Evolutionary conservation across 2,329 filamentous ascomycete species (phyloP), one percentile per base, ranked within the genome.

Genomic region (Aspergillus pseudotamarii): DNA sequence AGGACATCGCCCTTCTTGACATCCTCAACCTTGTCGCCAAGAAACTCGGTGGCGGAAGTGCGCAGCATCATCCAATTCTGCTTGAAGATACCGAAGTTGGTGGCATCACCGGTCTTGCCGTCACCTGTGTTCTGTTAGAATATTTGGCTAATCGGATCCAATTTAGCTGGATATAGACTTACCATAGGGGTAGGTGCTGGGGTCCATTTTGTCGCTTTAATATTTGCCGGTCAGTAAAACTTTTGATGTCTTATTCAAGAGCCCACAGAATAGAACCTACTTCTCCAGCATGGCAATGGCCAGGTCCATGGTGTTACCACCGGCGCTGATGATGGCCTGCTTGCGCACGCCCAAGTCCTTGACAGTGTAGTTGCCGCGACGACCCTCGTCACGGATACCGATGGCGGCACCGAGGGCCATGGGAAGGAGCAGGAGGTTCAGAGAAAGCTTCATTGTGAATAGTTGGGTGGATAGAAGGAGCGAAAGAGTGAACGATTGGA

Each of bases 21-120:
- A 28, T 74, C 43, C 43, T 11, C 59, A 1, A 11, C 32, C 32
- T 57, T 65, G 61, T 73, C 51, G 6, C 71, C 72, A 8, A 57
- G 12, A 54, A 74, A 75, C 21, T 67, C 61, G 11, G 68, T 68
- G 14, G 69, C 69, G 54, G 70, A 77, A 16, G 64, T 62, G 19
- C 72, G 64, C 46, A 74, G 63, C 62, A 75, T 74, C 58, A 64
- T 67, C 72, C 72, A 74, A 56, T 75, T 75, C 60, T 75, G 73
- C 68, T 75, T 74, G 70, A 74, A 73, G 41, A 74, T 61, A 23
- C 72, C 72, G 48, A 74, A 74, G 60, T 74, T 74, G 61, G 72
- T 67, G 12, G 66, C 64, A 21, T 74, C 72, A 19, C 68, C 65
- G 11, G 51, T 58, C 59, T 75, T 75, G 54, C 71, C 70, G 48